Conservation (phyloP, 805 yeast genomes). For the Dipodascopsis uninucleata region DNA sequence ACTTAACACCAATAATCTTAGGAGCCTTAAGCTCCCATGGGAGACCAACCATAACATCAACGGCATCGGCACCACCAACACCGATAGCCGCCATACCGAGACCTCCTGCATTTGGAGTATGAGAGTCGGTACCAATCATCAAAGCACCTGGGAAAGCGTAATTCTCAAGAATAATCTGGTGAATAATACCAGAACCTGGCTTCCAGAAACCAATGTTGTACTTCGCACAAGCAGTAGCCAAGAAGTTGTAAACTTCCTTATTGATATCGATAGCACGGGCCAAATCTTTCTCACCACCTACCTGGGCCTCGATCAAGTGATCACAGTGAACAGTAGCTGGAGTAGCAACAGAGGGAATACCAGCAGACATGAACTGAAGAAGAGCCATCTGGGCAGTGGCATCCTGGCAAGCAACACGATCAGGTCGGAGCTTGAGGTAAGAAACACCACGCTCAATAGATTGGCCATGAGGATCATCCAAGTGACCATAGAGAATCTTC, state of each 20-base stretch:
- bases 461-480: conserved; percentile 72
- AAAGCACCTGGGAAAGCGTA: conserved; percentile 94
- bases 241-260: conserved; percentile 92
- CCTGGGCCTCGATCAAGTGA: conserved; percentile 94
- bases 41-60: conserved; percentile 91
- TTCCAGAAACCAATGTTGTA: conserved; percentile 99
- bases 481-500: conserved; percentile 88
- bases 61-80: conserved; percentile 99
- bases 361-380: conserved; percentile 96
- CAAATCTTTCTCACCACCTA: conserved; percentile 84
- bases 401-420: conserved; percentile 99
- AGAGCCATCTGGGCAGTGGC: conserved; percentile 99
- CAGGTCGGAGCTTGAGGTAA: conserved; percentile 90
- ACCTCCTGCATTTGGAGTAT: conserved; percentile 99
- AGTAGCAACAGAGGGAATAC: conserved; percentile 78
- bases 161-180: conserved; percentile 95
- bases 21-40: conserved; percentile 99
- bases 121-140: conserved; percentile 98
- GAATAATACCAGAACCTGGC: conserved; percentile 98
- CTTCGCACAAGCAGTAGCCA: conserved; percentile 86
- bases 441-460: conserved; percentile 70
- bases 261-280: conserved; percentile 76
- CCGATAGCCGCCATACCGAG: conserved; percentile 98
- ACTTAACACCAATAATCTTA: conserved; percentile 85
- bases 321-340: conserved; percentile 98